These are phyloP conservation scores for Plantago elongata DNA, from an alignment of 257 asterid genomes.

Conservation along the genomic window DNA sequence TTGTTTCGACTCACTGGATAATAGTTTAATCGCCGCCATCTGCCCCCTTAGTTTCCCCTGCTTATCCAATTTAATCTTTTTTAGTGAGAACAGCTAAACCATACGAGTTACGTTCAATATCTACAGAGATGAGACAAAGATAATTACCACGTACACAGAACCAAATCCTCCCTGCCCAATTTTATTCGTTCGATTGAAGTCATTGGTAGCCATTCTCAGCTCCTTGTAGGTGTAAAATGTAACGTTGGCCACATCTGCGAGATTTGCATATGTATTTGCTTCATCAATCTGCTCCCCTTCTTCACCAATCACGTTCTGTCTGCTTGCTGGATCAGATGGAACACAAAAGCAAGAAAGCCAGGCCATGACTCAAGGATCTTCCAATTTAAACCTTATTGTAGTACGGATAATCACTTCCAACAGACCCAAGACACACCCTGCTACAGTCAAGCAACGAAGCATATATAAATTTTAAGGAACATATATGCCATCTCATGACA, in stretches of 20 bases:
- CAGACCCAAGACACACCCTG: not conserved
- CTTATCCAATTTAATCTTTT: slow-evolving; percentile 8
- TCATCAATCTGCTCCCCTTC: not conserved
- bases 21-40: slow-evolving; percentile 92
- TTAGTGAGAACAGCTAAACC: slow-evolving; percentile 15
- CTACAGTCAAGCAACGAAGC: not conserved
- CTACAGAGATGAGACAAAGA: not conserved
- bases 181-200: slow-evolving; percentile 61
- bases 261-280: slow-evolving; percentile 40
- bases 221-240: slow-evolving; percentile 64
- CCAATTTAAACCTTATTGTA: not conserved
- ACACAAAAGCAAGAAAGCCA: slow-evolving; percentile 55
- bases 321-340: slow-evolving; percentile 24
- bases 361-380: slow-evolving; percentile 41
- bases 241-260: slow-evolving; percentile 50
- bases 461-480: not conserved
- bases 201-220: slow-evolving; percentile 64
- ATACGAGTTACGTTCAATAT: not conserved
- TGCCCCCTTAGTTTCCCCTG: slow-evolving; percentile 78
- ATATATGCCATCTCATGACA: no score
- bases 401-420: not conserved
- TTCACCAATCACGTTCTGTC: slow-evolving; percentile 27
- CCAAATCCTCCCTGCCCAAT: slow-evolving; percentile 99
- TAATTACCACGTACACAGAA: slow-evolving; percentile 70
- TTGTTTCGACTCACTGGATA: slow-evolving; percentile 73